Evolutionary conservation across 345 rosid species (phyloP).

Genomic region (Pelargonium nanum): DNA sequence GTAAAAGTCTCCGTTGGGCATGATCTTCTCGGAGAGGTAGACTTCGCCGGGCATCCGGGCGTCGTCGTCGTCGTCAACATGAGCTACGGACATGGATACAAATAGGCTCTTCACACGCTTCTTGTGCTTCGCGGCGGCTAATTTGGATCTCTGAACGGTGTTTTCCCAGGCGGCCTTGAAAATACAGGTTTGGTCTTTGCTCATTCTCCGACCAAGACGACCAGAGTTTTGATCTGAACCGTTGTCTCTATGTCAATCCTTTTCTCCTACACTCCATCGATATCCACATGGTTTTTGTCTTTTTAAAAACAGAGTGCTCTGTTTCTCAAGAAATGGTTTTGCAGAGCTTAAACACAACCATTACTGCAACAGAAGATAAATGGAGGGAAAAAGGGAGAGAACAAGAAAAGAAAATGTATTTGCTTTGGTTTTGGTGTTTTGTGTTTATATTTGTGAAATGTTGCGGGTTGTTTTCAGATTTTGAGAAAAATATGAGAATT

Average conservation of each 20-base stretch:
- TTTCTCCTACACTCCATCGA: no score
- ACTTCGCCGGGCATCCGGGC: conserved; percentile 22
- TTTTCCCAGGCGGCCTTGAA: conserved; percentile 40
- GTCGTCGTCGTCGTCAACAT: conserved; percentile 67
- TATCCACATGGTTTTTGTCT: no score
- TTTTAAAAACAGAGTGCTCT: no score
- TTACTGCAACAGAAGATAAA: conserved; percentile 6
- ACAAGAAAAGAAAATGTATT: conserved; percentile 1
- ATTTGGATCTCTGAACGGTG: conserved; percentile 27
- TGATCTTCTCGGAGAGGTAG: conserved; percentile 35
- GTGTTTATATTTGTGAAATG: neutral
- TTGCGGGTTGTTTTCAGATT: conserved; percentile 9
- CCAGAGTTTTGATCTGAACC: neutral
- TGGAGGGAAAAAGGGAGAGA: conserved; percentile 1
- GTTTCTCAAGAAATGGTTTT: no score
- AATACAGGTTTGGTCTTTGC: conserved; percentile 24
- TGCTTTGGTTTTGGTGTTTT: conserved; percentile 1
- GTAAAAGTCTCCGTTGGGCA: no score
- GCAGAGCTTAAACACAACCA: no score
- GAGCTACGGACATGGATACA: conserved; percentile 70
- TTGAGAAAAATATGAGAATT: neutral
- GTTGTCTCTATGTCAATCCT: no score
- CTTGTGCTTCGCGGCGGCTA: conserved; percentile 34
- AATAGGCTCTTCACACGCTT: conserved; percentile 28
- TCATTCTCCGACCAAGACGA: conserved; percentile 12